phyloP scores from a whole-genome alignment of 352 stramenopile species.

The Aphanomyces invadans region DNA sequence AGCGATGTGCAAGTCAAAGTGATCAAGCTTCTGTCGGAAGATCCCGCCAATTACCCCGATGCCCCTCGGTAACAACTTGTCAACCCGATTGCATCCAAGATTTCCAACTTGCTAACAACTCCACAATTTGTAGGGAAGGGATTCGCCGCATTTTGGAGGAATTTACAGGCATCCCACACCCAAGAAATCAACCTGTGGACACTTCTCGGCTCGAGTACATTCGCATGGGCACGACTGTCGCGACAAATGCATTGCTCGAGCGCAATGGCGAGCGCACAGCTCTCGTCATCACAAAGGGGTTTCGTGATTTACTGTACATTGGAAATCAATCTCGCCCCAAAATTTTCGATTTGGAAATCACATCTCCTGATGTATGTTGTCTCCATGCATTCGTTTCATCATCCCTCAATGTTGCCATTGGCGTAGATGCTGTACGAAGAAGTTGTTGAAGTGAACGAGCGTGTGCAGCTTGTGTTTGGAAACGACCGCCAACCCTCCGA shows the following conservation, averaged over 20 bases:
- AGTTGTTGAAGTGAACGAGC: constrained; percentile 96
- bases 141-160: constrained; percentile 93
- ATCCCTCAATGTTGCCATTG: neutral
- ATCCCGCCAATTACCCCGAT: constrained; percentile 96
- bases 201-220: constrained; percentile 92
- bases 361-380: constrained; percentile 79
- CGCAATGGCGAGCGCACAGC: constrained; percentile 91
- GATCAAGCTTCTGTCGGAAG: constrained; percentile 96
- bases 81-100: neutral
- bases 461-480: constrained; percentile 87
- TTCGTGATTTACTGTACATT: constrained; percentile 96
- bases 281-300: constrained; percentile 93
- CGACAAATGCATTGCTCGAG: constrained; percentile 98
- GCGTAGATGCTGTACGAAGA: constrained; percentile 92
- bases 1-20: constrained; percentile 63
- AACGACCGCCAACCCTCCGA: constrained; percentile 46
- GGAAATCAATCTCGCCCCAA: constrained; percentile 96
- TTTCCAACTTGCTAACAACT: neutral
- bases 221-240: constrained; percentile 98
- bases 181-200: constrained; percentile 73
- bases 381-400: neutral
- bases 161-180: constrained; percentile 85
- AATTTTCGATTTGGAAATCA: constrained; percentile 96
- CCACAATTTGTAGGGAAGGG: constrained; percentile 45
- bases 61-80: constrained; percentile 89